phyloP scores from a whole-genome alignment of 1,284 basidiomycete genomes.

The Cronartium quercuum region DNA sequence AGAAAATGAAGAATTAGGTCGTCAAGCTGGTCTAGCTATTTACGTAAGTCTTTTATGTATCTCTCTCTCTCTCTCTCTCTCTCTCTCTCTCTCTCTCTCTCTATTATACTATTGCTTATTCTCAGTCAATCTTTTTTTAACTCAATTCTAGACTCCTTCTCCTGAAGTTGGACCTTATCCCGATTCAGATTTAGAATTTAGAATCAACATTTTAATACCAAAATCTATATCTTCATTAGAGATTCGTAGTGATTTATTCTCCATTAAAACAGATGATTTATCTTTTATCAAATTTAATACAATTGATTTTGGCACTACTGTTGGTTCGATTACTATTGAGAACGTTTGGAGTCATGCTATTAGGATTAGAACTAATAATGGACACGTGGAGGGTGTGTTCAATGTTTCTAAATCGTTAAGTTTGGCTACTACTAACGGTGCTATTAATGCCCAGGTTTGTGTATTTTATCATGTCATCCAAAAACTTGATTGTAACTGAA shows the following conservation, averaged over 20 bases:
- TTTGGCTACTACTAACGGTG: slow-evolving; percentile 34
- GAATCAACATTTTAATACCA: slow-evolving; percentile 10
- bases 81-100: too few species aligned
- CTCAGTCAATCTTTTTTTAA: not conserved
- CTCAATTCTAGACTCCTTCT: slow-evolving; percentile 17
- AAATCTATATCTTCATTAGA: not conserved
- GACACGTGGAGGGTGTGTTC: slow-evolving; percentile 17
- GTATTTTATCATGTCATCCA: not conserved
- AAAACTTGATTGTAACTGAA: not conserved
- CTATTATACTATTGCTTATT: not conserved
- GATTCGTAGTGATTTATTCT: slow-evolving; percentile 11
- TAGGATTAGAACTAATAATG: slow-evolving; percentile 21
- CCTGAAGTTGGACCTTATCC: slow-evolving; percentile 34
- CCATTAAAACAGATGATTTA: slow-evolving; percentile 1
- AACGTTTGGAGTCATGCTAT: not conserved
- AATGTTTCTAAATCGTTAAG: slow-evolving; percentile 11
- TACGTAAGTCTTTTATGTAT: slow-evolving; percentile 10
- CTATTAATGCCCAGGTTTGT: slow-evolving; percentile 20
- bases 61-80: too few species aligned
- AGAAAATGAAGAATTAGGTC: not conserved
- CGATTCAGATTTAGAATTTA: slow-evolving; percentile 30
- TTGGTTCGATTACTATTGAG: slow-evolving; percentile 4
- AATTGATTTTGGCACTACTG: slow-evolving; percentile 10
- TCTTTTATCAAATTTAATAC: not conserved
- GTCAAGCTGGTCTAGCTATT: slow-evolving; percentile 20